These are phyloP conservation scores for Bonia amplexicaulis DNA, from an alignment of 176 grass and related monocot genomes.

Conservation along the genomic window DNA sequence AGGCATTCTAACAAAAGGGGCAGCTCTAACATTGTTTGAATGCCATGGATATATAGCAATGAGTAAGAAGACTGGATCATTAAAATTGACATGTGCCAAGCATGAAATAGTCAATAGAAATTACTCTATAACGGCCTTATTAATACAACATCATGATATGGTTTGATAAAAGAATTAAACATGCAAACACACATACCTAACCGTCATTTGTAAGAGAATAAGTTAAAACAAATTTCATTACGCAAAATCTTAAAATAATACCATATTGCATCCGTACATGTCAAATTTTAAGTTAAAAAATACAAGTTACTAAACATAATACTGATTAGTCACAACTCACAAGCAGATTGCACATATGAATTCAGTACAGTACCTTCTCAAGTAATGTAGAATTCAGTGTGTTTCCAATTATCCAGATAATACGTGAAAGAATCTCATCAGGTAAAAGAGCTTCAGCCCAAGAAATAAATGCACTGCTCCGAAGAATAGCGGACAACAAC, in stretches of 20 bases:
- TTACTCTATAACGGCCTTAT: background rate
- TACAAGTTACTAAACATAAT: background rate
- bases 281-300: background rate
- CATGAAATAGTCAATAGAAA: slow-evolving; percentile 15
- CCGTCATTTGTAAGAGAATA: background rate
- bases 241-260: background rate
- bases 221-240: slow-evolving; percentile 2
- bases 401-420: slow-evolving; percentile 87
- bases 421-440: slow-evolving; percentile 66
- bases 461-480: slow-evolving; percentile 39
- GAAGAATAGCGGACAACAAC: slow-evolving; percentile 61
- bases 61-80: background rate
- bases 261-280: background rate
- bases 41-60: slow-evolving; percentile 9
- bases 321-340: background rate
- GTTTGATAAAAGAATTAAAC: slow-evolving; percentile 11
- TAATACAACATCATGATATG: background rate
- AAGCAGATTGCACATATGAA: background rate
- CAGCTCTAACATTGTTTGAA: slow-evolving; percentile 6
- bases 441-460: slow-evolving; percentile 68
- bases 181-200: background rate
- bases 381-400: slow-evolving; percentile 61
- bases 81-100: background rate
- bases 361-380: slow-evolving; percentile 57
- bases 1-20: background rate